phyloP scores from a whole-genome alignment of 2,329 filamentous ascomycete species.

The Nakataea oryzae region DNA sequence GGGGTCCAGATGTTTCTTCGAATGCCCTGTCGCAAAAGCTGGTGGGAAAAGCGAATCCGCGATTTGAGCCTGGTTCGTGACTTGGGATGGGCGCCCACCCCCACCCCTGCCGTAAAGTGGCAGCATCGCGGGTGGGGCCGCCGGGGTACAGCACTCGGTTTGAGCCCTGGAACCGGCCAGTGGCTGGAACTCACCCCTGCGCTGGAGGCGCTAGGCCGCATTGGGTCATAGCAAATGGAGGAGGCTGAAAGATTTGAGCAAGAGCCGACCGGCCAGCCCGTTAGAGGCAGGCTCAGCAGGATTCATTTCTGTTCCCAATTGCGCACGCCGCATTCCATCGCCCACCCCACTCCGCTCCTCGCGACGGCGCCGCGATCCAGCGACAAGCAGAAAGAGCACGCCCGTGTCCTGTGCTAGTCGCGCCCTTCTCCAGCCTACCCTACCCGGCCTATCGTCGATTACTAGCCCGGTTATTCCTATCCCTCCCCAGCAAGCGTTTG shows the following conservation, averaged over 20 bases:
- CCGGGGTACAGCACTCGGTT: neutral
- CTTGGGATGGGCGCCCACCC: neutral
- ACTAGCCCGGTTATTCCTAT: too few species aligned
- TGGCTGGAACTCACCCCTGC: neutral
- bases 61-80: neutral
- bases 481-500: too few species aligned
- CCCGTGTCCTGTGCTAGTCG: neutral
- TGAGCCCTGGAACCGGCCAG: neutral
- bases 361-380: neutral
- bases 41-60: neutral
- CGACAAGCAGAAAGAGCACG: neutral
- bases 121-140: neutral
- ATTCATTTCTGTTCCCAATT: neutral
- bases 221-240: neutral
- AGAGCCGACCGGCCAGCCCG: too few species aligned
- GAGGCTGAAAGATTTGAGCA: neutral
- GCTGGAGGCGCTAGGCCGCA: neutral
- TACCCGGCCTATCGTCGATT: too few species aligned
- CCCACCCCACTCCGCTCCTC: neutral
- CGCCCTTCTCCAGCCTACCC: too few species aligned
- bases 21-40: neutral
- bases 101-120: neutral
- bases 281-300: neutral
- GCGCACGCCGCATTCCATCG: neutral
- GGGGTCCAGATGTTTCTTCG: neutral